Evolutionary conservation across 257 asterid species (phyloP), one percentile per base, ranked within the genome.

Genomic region (Penstemon newberryi): DNA sequence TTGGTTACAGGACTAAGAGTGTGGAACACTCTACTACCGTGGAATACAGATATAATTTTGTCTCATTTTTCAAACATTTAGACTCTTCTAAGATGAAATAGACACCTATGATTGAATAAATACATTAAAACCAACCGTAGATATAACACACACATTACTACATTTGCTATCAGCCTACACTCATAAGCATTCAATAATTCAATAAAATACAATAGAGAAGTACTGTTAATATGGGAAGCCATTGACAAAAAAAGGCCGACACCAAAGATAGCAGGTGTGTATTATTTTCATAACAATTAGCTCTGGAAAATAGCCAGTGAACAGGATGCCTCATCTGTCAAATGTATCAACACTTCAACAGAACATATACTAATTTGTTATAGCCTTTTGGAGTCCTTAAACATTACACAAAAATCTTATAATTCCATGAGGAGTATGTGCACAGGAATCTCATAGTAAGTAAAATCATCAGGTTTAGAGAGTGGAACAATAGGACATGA

Each of bases 211-310:
- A 25, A 25, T 25, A 25, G 33, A 25, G 33, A 25, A 25, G 33
- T 25, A 25, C 33, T 25, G 33, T 25, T 25, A 25, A 25, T 25
- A 25, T 25, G 33, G 0, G 33, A 25, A 25, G 33, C 33, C 33
- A 25, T 25, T 25, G 33, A 25, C 33, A 25, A 25, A 25, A 25
- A 25, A 25, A 25, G n/a, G 18, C 9, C 37, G 53, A 6, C 37
- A 56, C 46, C n/a, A 50, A 74, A 55, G 6, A 65, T 0, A 7
- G 65, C 60, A 52, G 9, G 61, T 43, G 12, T 64, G 46, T 18
- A 50, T 42, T 7, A 41, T 9, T 55, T 18, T 56, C 38, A 40
- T 59, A 25, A 47, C 7, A 25, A 18, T 55, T 11, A 39, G 46
- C 40, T 60, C 47, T 41, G 45, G 36, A 15, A 63, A 61, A 18